Base-by-base conservation (phyloP, 805 yeast species). In the Candida tibetensis region DNA sequence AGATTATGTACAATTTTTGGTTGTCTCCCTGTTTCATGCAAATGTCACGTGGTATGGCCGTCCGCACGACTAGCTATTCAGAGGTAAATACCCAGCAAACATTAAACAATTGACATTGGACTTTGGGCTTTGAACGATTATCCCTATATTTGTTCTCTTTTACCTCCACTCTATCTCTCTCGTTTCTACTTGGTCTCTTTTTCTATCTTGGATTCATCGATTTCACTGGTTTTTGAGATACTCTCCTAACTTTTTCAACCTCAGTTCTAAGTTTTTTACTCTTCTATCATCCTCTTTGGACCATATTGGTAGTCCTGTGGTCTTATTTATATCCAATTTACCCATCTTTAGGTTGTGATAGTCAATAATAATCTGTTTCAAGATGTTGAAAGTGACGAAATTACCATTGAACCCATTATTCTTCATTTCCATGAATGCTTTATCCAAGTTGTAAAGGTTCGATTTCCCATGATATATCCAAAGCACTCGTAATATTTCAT, bases 391-490 rank as follows among this genome's bases (percentile, higher is more conserved):
- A 2, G 74, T 69, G 19, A 42, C 37, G 19, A 53, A 28, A 36
- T 69, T 66, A 2, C 74, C 74, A 17, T 40, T 35, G 38, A 64
- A 66, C 17, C 74, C 74, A 41, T 64, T 65, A 41, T 66, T 64
- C 22, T 49, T 42, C 74, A 69, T 69, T 45, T 69, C 74, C 36
- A 56, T 52, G 19, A 48, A 48, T 1, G 55, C 46, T 42, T 53
- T 57, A 48, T 66, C 72, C 17, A 69, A 51, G 15, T 57, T 62
- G 40, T 58, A 58, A 17, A 68, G 43, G 33, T 56, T 57, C 8
- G 62, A 47, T 44, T 64, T 65, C 14, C 74, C 74, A 34, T 49
- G 51, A 46, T 48, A 68, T 1, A 67, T 51, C 72, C 73, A 67
- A 34, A 53, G 50, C 14, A 58, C 48, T 36, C 60, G 55, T 30